phyloP scores from a whole-genome alignment of 768 basidiomycete genomes.

The Pleurotus cornucopiae region DNA sequence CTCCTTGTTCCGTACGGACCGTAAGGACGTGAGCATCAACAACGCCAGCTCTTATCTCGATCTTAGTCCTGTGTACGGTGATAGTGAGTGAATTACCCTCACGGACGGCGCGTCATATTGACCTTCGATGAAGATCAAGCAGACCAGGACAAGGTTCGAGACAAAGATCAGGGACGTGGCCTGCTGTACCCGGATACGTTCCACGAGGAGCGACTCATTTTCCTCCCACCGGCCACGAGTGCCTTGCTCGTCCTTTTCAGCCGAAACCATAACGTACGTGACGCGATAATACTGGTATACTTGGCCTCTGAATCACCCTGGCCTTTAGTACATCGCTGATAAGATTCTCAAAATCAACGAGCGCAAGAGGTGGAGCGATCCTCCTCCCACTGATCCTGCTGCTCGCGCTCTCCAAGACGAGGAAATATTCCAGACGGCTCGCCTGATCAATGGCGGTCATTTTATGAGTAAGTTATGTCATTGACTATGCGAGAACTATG shows the following conservation, averaged over 20 bases:
- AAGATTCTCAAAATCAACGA: conserved; percentile 55
- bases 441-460: conserved; percentile 51
- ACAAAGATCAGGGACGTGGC: conserved; percentile 44
- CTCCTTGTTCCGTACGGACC: conserved; percentile 48
- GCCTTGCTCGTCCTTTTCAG: conserved; percentile 53
- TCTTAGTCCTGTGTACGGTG: conserved; percentile 52
- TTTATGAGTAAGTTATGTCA: conserved; percentile 34
- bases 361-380: conserved; percentile 39
- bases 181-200: conserved; percentile 50
- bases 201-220: conserved; percentile 44
- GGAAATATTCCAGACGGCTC: conserved; percentile 53
- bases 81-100: conserved; percentile 23
- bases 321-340: conserved; percentile 46
- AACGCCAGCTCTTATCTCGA: conserved; percentile 54
- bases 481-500: neutral
- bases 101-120: too few species aligned
- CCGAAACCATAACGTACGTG: conserved; percentile 55
- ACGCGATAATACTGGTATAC: conserved; percentile 35
- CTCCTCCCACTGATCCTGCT: conserved; percentile 26
- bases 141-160: conserved; percentile 38
- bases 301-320: conserved; percentile 36
- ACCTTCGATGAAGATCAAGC: conserved; percentile 23
- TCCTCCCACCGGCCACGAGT: conserved; percentile 49
- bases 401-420: conserved; percentile 37
- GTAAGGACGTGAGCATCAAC: conserved; percentile 39